Base-by-base conservation (phyloP, 1,139 yeast genomes). In the Debaryomyces psychrophilus region DNA sequence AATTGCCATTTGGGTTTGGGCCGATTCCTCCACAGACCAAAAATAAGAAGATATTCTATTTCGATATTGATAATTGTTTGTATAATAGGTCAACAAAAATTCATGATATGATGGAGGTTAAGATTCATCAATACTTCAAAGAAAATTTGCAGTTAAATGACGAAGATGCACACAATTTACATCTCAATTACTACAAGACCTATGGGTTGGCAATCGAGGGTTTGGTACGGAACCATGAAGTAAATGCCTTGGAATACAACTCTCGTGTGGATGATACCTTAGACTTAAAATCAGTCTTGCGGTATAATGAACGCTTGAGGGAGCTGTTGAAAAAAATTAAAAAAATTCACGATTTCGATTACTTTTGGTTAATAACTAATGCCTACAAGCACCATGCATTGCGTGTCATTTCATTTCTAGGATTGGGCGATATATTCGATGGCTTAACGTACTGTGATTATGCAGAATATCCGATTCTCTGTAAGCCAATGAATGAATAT, bases 121-220 rank as follows among this genome's bases (percentile, higher is more conserved):
- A 85, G 55, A 93, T 93, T 55, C 95, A 88, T 57, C 73, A 84
- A 41, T 93, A 87, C 67, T 89, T 93, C 69, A 86, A 84, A 55
- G 75, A 76, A 45, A 76, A 77, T 44, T 73, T 93, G 44, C 62
- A 74, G 15, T 68, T 93, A 36, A 71, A 73, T 47, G 90, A 85
- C 54, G 85, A 84, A 46, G 90, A 85, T n/a, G 98, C 99, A 1
- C 79, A 77, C 44, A 61, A 71, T 31, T 73, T 92, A 48, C 96
- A 90, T 59, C 72, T 74, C 61, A 77, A 78, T 52, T 93, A 93
- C 68, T 93, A 92, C 65, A 81, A 79, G 54, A 85, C 88, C 39
- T 93, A 90, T 59, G 99, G 99, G 0, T 76, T 93, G 50, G 98
- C 98, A 0, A 79, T 93, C 43, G 96, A 93, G 64, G 99, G 99